phyloP scores from a whole-genome alignment of 2,329 filamentous ascomycete genomes.

The Exophiala sideris region DNA sequence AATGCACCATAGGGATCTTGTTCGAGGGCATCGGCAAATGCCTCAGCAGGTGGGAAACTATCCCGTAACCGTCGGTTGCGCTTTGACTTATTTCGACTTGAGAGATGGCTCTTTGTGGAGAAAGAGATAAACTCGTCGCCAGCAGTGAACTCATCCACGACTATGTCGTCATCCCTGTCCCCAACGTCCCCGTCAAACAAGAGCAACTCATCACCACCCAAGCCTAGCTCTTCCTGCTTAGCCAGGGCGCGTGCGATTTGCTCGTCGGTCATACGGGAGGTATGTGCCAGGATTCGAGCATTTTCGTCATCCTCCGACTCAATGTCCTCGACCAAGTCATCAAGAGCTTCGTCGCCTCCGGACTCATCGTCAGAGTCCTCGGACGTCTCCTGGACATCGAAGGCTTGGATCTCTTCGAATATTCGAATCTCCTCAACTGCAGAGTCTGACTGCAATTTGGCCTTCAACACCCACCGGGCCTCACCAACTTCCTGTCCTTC shows the following conservation, averaged over 20 bases:
- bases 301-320: constrained; percentile 39
- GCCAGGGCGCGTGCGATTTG: constrained; percentile 59
- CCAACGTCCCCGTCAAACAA: constrained; percentile 52
- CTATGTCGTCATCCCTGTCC: constrained; percentile 36
- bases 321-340: constrained; percentile 38
- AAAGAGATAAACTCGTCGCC: constrained; percentile 25
- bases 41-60: constrained; percentile 53
- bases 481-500: constrained; percentile 44
- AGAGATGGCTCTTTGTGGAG: constrained; percentile 24
- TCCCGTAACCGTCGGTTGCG: constrained; percentile 30
- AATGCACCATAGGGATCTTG: constrained; percentile 64
- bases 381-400: constrained; percentile 26
- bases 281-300: constrained; percentile 35
- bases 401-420: constrained; percentile 35
- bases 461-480: constrained; percentile 48
- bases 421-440: constrained; percentile 31
- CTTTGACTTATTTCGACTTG: constrained; percentile 26
- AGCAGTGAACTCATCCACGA: constrained; percentile 25
- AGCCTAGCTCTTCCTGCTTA: constrained; percentile 62
- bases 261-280: constrained; percentile 54
- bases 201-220: constrained; percentile 57
- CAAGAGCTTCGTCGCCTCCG: constrained; percentile 34
- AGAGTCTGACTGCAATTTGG: constrained; percentile 32
- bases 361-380: constrained; percentile 32
- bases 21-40: constrained; percentile 58